Percentiles rank a stretch among this genome's conserved stretches.
phyloP scores from a whole-genome alignment of 1,284 basidiomycete species.

The Pyrrhoderma lamaoense region DNA sequence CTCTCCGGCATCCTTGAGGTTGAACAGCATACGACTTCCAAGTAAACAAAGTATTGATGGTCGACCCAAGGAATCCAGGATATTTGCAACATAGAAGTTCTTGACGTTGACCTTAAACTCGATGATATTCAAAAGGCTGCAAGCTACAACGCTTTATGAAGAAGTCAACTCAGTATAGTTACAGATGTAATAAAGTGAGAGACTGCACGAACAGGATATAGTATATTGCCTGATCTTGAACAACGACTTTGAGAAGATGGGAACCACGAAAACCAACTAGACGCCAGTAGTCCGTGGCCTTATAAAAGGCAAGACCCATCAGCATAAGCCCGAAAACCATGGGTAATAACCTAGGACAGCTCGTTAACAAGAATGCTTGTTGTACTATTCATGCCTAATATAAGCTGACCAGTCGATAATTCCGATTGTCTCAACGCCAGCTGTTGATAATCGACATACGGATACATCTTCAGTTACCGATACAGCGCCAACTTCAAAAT shows the following conservation, averaged over 20 bases:
- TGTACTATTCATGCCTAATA: not conserved
- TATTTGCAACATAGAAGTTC: not conserved
- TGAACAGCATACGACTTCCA: constrained; percentile 10
- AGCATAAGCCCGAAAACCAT: constrained; percentile 4
- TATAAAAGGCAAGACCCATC: constrained; percentile 3
- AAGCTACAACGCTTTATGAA: not conserved
- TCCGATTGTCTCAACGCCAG: not conserved
- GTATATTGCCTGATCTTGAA: constrained; percentile 10
- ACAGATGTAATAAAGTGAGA: not conserved
- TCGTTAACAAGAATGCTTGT: no score
- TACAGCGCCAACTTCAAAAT: no score
- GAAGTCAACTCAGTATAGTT: not conserved
- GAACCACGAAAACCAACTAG: not conserved
- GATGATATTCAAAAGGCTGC: not conserved
- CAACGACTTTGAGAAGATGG: constrained; percentile 1
- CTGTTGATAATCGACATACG: not conserved
- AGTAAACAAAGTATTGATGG: constrained; percentile 1
- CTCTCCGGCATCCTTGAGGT: constrained; percentile 6
- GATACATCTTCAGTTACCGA: no score
- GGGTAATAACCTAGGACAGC: constrained; percentile 5
- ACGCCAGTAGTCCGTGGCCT: constrained; percentile 1
- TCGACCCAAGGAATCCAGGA: not conserved
- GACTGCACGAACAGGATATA: constrained; percentile 5
- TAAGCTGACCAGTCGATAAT: not conserved
- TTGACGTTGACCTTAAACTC: not conserved